A percentile compares a stretch with the other conserved stretches of the same genome.
Evolutionary conservation across 495 filamentous ascomycete species (phyloP).

Genomic region (Penicillium arizonense): DNA sequence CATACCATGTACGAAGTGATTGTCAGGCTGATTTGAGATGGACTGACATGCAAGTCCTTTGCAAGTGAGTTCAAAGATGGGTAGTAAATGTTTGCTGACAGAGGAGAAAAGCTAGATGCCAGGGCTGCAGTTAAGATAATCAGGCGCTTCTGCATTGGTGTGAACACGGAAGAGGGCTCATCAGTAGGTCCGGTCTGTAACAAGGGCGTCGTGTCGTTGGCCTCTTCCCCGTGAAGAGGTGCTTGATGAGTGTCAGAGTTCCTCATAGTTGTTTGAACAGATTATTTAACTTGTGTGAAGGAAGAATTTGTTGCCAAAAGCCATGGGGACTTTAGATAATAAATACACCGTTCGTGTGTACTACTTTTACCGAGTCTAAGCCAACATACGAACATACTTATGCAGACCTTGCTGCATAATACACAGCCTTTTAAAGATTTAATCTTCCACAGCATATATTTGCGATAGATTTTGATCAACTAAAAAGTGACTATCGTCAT

Average conservation of each 20-base stretch:
- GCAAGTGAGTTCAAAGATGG: slow-evolving; percentile 45
- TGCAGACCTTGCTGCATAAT: too few species aligned
- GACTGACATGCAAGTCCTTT: slow-evolving; percentile 35
- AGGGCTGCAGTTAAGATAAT: slow-evolving; percentile 30
- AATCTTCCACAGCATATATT: too few species aligned
- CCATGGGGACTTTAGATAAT: neutral
- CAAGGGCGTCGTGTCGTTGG: slow-evolving; percentile 21
- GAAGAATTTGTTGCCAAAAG: too few species aligned
- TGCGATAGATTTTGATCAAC: too few species aligned
- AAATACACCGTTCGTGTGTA: neutral
- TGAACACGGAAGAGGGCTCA: slow-evolving; percentile 23
- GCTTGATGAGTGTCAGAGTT: neutral
- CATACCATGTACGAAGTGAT: slow-evolving; percentile 50
- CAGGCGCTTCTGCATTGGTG: slow-evolving; percentile 22
- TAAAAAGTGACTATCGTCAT: too few species aligned
- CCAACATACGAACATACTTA: too few species aligned
- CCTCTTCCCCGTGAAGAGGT: neutral
- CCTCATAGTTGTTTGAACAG: neutral
- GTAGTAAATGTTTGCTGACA: slow-evolving; percentile 50
- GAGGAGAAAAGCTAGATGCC: slow-evolving; percentile 34
- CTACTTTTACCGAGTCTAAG: too few species aligned
- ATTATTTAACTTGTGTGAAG: too few species aligned
- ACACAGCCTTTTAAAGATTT: too few species aligned
- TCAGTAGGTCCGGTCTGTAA: neutral
- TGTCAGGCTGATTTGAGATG: slow-evolving; percentile 46